Evolutionary conservation across 225 moss, liverwort and hornwort genomes (phyloP).

Genomic region (Thuidium tamariscinum): DNA sequence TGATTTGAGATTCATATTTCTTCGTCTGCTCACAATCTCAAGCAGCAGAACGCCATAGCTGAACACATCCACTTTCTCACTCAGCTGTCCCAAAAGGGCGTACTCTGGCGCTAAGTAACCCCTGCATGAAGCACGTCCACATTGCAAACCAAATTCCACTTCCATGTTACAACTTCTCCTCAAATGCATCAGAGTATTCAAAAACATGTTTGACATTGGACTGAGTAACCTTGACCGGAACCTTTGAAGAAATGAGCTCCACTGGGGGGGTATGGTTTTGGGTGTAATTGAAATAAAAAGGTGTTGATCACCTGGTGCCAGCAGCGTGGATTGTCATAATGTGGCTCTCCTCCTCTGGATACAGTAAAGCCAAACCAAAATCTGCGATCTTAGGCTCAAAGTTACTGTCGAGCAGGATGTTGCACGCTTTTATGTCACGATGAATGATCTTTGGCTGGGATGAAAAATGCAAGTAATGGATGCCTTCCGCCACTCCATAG

Average conservation of each 20-base stretch:
- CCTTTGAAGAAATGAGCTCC: not conserved
- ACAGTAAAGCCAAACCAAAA: not conserved
- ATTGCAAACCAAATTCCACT: not conserved
- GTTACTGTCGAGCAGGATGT: constrained; percentile 5
- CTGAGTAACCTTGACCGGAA: no score
- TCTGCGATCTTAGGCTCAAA: constrained; percentile 4
- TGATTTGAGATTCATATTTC: not conserved
- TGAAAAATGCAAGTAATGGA: constrained; percentile 22
- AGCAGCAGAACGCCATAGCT: constrained; percentile 7
- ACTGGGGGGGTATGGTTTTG: no score
- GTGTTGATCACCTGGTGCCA: not conserved
- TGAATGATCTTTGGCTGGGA: constrained; percentile 26
- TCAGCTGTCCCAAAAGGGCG: not conserved
- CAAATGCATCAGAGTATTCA: not conserved
- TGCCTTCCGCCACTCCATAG: constrained; percentile 6
- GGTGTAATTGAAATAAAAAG: not conserved
- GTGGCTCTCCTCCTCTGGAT: not conserved
- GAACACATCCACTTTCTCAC: constrained; percentile 17
- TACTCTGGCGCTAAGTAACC: constrained; percentile 15
- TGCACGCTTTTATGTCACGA: constrained; percentile 22
- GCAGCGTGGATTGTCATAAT: constrained; percentile 7
- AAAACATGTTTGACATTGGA: not conserved
- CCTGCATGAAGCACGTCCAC: not conserved
- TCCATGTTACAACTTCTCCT: not conserved
- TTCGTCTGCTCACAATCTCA: constrained; percentile 1